These are phyloP conservation scores for Trichoderma citrinoviride DNA, from an alignment of 2,329 filamentous ascomycete species.

Conservation along the genomic window DNA sequence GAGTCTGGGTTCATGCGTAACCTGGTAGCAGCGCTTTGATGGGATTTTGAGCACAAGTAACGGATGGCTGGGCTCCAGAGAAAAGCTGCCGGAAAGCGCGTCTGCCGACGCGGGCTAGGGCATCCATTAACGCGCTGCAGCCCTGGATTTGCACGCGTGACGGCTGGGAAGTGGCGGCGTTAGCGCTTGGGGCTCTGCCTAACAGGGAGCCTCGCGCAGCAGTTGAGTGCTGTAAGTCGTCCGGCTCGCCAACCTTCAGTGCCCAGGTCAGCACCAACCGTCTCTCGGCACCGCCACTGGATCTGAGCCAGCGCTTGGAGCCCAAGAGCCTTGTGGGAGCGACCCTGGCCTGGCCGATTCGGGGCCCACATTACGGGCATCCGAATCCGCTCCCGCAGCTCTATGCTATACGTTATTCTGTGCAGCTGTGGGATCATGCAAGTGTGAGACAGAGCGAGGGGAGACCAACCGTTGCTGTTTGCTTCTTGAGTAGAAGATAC, in stretches of 20 bases:
- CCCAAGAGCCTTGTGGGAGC: neutral
- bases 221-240: neutral
- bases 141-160: conserved; percentile 3
- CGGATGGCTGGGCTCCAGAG: neutral
- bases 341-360: conserved; percentile 6
- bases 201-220: neutral
- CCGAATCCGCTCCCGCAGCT: neutral
- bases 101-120: conserved; percentile 11
- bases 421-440: neutral
- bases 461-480: neutral
- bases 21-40: neutral
- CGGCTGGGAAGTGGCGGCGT: conserved; percentile 16
- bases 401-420: neutral
- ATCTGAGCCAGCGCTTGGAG: neutral
- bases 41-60: neutral
- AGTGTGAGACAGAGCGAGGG: neutral
- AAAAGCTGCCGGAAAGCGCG: conserved; percentile 13
- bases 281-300: conserved; percentile 1
- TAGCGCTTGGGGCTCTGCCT: conserved; percentile 11
- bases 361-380: conserved; percentile 3
- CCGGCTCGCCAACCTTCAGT: neutral
- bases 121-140: conserved; percentile 22
- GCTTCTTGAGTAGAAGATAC: neutral
- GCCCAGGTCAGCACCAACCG: neutral
- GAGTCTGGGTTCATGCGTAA: neutral